Percentiles rank a stretch among this genome's conserved stretches.
Conservation (phyloP, 208 protist species). For the Acanthamoeba culbertsoni region DNA sequence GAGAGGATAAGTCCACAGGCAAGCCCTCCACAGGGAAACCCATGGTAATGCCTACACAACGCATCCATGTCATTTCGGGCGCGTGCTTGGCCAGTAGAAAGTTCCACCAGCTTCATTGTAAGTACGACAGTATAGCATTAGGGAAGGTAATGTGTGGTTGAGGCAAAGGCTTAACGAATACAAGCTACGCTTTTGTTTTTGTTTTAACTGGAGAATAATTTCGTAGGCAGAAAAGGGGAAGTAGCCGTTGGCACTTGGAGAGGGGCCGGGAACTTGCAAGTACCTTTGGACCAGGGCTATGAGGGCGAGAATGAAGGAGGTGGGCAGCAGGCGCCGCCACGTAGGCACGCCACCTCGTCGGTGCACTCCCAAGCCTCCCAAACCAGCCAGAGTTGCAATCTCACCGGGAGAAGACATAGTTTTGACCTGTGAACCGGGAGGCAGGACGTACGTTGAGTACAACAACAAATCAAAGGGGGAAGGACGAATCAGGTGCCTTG, state of each 20-base stretch:
- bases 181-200: no score
- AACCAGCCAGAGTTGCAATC: no score
- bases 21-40: not conserved
- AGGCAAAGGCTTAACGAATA: no score
- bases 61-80: constrained; percentile 5
- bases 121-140: not conserved
- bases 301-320: not conserved
- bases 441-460: no score
- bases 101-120: not conserved
- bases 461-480: no score
- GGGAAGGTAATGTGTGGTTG: not conserved
- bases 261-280: no score
- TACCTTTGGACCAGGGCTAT: not conserved
- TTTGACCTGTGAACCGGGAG: no score
- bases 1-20: not conserved
- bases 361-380: not conserved
- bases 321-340: not conserved
- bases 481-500: no score
- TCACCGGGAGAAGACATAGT: no score
- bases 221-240: not conserved
- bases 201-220: no score
- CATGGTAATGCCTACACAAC: constrained; percentile 9
- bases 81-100: not conserved
- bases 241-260: not conserved
- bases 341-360: not conserved